Base-by-base conservation (phyloP, 352 stramenopile species). In the Plasmopara muralis region DNA sequence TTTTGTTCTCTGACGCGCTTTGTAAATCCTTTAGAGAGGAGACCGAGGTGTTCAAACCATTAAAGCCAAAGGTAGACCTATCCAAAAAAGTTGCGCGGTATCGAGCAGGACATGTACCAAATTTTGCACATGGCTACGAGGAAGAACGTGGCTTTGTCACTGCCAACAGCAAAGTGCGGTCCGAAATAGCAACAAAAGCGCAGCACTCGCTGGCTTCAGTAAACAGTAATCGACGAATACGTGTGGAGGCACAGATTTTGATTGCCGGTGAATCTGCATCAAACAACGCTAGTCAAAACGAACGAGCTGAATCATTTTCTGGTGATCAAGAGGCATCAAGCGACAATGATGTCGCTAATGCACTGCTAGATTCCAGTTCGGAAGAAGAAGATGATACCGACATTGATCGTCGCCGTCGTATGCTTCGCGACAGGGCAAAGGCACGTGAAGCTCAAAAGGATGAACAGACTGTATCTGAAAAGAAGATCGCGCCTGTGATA, bases 1-100 rank as follows among this genome's bases (percentile, higher is more conserved):
- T 15, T 6, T 57, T 54, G 15, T 18, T 33, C 9, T 50, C 12
- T 50, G 34, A 58, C 34, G 34, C 38, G 29, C 7, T 28, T n/a
- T 52, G 18, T 33, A 42, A 15, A 41, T 41, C 9, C 9, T 18
- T 31, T 41, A 85, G 72, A 49, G 84, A 94, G 43, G 58, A 70
- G 15, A 88, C 82, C 9, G 78, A 90, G 20, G 59, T 74, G 49
- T 90, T 87, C 49, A 80, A 86, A 45, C 72, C 77, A 30, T 69
- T 82, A 47, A 85, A 93, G 58, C 84, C 84, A 40, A 86, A 87
- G 35, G 60, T 95, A 18, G 84, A 95, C 38, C 66, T 69, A 38
- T 87, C 80, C 42, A 87, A 76, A 37, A 91, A 92, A 58, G 78
- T 95, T 41, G 52, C 68, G n/a, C 80, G 84, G 14, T 92, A 95